A percentile compares a stretch with the other conserved stretches of the same genome.
These are phyloP conservation scores for Populus euphratica DNA, from an alignment of 345 rosid species.

Conservation along the genomic window DNA sequence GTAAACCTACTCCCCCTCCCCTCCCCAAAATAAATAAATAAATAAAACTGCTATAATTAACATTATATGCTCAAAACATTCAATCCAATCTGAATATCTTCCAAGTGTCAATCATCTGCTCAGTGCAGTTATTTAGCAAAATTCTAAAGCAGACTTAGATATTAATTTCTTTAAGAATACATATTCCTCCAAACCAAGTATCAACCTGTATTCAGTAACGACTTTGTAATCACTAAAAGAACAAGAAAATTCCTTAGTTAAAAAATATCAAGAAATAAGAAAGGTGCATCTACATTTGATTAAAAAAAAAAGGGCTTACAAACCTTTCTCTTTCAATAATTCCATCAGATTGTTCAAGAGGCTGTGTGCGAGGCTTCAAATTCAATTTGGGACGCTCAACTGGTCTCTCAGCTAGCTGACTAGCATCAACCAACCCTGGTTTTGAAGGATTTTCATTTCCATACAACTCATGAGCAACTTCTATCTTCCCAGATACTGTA, in stretches of 20 bases:
- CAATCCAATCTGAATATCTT: too few species aligned
- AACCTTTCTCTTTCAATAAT: slow-evolving; percentile 16
- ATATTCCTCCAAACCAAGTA: neutral
- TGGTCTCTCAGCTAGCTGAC: slow-evolving; percentile 1
- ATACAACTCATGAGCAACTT: neutral
- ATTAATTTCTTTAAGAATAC: neutral
- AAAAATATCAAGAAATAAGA: neutral
- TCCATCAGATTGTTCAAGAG: slow-evolving; percentile 20
- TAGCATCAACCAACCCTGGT: slow-evolving; percentile 1
- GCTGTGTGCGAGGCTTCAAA: slow-evolving; percentile 27
- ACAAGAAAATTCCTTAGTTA: too few species aligned
- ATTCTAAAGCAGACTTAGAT: too few species aligned
- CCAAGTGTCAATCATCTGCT: too few species aligned
- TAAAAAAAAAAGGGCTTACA: neutral
- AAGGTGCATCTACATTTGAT: neutral
- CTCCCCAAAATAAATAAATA: too few species aligned
- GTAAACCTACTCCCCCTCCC: too few species aligned
- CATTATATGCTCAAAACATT: too few species aligned
- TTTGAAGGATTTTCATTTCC: slow-evolving; percentile 9
- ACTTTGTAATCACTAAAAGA: too few species aligned
- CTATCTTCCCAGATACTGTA: neutral
- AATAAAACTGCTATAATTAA: too few species aligned
- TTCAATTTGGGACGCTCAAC: slow-evolving; percentile 29
- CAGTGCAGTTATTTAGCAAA: too few species aligned
- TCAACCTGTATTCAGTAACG: neutral